Percentiles rank a stretch among this genome's conserved stretches.
phyloP scores from a whole-genome alignment of 805 yeast species.

The Wickerhamiella azymoides region DNA sequence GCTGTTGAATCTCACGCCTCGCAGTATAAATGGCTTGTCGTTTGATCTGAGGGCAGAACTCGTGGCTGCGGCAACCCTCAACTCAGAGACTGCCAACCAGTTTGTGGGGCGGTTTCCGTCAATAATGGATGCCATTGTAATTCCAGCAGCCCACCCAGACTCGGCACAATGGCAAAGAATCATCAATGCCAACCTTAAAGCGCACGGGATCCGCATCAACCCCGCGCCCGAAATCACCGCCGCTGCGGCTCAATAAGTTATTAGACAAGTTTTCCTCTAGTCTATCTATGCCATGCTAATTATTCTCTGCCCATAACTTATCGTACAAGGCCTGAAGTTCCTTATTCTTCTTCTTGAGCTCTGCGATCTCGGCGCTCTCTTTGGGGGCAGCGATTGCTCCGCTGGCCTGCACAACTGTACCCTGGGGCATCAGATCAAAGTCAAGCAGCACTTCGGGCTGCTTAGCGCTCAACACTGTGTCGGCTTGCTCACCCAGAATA shows the following conservation, averaged over 20 bases:
- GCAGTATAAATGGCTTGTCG: slow-evolving; percentile 9
- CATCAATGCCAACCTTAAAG: slow-evolving; percentile 10
- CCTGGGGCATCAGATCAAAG: background rate
- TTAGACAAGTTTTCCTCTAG: too few relatives aligned
- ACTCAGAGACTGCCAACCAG: slow-evolving; percentile 11
- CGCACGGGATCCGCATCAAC: slow-evolving; percentile 8
- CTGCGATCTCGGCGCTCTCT: background rate
- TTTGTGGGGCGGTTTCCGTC: slow-evolving; percentile 11
- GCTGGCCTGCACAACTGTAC: background rate
- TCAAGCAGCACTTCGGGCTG: background rate
- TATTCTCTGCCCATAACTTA: slow-evolving; percentile 18
- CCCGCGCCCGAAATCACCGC: slow-evolving; percentile 4
- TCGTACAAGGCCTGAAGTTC: slow-evolving; percentile 20
- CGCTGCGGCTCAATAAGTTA: background rate
- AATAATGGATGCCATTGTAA: slow-evolving; percentile 9
- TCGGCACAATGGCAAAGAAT: slow-evolving; percentile 5
- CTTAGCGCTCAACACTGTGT: background rate
- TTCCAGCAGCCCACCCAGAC: slow-evolving; percentile 10
- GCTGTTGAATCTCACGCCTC: slow-evolving; percentile 9
- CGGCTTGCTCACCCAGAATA: slow-evolving; percentile 11
- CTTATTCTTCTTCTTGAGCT: slow-evolving; percentile 10
- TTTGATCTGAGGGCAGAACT: slow-evolving; percentile 10
- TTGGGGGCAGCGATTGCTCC: background rate
- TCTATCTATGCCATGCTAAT: background rate
- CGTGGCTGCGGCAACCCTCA: slow-evolving; percentile 14